Conservation (phyloP, 2,329 filamentous ascomycete genomes). For the Claviceps sp. region DNA sequence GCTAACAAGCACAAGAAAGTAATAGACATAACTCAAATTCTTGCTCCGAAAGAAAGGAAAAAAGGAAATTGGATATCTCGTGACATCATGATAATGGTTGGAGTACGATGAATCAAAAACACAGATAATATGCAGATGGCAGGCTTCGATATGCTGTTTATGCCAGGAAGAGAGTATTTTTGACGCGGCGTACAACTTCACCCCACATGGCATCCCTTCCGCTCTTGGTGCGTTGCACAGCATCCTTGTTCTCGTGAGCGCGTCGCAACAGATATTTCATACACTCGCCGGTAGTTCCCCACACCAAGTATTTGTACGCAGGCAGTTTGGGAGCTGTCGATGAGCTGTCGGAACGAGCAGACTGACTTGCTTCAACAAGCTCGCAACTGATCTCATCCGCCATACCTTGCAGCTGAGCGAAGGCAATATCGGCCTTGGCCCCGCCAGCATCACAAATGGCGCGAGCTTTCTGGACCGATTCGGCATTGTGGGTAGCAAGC, state of each 20-base stretch:
- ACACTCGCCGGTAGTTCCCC: conserved; percentile 65
- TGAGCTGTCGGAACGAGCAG: conserved; percentile 15
- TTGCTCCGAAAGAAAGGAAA: neutral
- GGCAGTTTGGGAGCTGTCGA: conserved; percentile 28
- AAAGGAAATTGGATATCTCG: neutral
- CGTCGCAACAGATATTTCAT: conserved; percentile 62
- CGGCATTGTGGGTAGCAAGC: conserved; percentile 71
- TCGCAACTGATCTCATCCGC: conserved; percentile 78
- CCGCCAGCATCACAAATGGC: conserved; percentile 33
- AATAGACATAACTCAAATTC: neutral
- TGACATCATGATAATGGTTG: neutral
- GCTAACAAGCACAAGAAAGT: neutral
- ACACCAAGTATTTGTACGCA: conserved; percentile 58
- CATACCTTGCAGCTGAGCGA: conserved; percentile 81
- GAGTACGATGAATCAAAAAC: neutral
- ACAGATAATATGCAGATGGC: neutral
- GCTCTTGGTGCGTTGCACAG: conserved; percentile 47
- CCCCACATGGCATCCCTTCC: conserved; percentile 49
- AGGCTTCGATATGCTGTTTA: neutral
- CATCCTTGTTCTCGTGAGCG: conserved; percentile 59
- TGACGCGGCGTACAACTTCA: conserved; percentile 45
- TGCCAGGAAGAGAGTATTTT: conserved; percentile 19
- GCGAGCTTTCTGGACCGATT: conserved; percentile 49
- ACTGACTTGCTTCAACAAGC: conserved; percentile 27
- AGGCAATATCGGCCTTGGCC: conserved; percentile 26